phyloP scores from a whole-genome alignment of 2,329 filamentous ascomycete genomes.

The Orbilia blumenaviensis region DNA sequence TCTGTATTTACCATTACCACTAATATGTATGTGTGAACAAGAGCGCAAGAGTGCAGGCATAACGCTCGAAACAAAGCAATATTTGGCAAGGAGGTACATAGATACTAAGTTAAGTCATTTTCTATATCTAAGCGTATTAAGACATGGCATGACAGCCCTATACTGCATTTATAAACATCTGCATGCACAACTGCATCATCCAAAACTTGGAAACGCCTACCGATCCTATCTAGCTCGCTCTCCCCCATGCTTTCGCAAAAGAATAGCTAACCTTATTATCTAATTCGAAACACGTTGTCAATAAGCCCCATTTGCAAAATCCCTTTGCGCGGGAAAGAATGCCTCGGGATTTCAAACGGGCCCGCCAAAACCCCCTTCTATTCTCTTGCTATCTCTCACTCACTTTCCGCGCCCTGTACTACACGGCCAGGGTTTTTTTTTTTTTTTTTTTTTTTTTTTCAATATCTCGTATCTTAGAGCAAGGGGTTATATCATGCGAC shows the following conservation, averaged over 20 bases:
- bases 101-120: background rate
- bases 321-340: background rate
- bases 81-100: too few relatives aligned
- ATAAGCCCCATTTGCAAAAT: background rate
- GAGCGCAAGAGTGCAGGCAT: too few relatives aligned
- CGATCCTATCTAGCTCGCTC: background rate
- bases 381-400: background rate
- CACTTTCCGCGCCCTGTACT: background rate
- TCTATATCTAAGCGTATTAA: background rate
- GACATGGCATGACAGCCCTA: constrained; percentile 8
- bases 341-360: background rate
- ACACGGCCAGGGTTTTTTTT: background rate
- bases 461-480: constrained; percentile 18
- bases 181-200: background rate
- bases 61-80: too few relatives aligned
- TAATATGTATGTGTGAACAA: too few relatives aligned
- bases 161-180: background rate
- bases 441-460: too few relatives aligned
- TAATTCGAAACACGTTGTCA: constrained; percentile 8
- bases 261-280: background rate
- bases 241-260: background rate
- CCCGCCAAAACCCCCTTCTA: background rate
- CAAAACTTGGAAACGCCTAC: background rate
- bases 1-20: background rate
- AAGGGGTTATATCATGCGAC: constrained; percentile 37